Percentiles rank a stretch among this genome's conserved stretches.
Evolutionary conservation across 768 basidiomycete species (phyloP).

Genomic region (Suillus americanus): DNA sequence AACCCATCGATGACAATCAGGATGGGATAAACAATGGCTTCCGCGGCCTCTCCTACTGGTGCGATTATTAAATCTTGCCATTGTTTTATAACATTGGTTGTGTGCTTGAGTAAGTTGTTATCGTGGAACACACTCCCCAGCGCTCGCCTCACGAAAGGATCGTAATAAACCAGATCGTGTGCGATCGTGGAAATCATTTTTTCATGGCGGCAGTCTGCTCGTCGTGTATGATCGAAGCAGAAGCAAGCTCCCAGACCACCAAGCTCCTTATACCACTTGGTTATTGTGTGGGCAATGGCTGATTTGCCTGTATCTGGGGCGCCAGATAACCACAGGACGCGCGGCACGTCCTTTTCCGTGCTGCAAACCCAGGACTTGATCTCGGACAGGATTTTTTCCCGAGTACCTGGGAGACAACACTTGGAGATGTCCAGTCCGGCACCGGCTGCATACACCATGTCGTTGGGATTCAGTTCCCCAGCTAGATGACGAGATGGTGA

Average conservation of each 20-base stretch:
- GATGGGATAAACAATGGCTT: slow-evolving; percentile 16
- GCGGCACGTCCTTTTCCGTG: neutral
- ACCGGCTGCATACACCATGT: neutral
- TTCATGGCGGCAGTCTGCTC: neutral
- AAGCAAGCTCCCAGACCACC: slow-evolving; percentile 17
- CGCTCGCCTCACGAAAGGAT: slow-evolving; percentile 2
- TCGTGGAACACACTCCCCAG: neutral
- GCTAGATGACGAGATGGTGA: neutral
- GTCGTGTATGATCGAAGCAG: slow-evolving; percentile 15
- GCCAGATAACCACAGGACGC: slow-evolving; percentile 16
- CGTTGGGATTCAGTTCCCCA: neutral
- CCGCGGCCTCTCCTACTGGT: slow-evolving; percentile 3
- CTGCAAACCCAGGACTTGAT: slow-evolving; percentile 16
- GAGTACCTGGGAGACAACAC: slow-evolving; percentile 18
- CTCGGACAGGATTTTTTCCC: slow-evolving; percentile 8
- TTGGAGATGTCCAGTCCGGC: slow-evolving; percentile 1
- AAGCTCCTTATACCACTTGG: slow-evolving; percentile 7
- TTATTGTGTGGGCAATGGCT: slow-evolving; percentile 18
- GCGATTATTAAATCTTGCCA: slow-evolving; percentile 18
- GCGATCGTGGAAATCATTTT: slow-evolving; percentile 3
- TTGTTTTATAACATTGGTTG: slow-evolving; percentile 3
- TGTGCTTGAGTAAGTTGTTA: neutral
- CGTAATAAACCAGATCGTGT: neutral
- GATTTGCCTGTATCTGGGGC: slow-evolving; percentile 18
- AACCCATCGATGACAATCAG: slow-evolving; percentile 27